These are phyloP conservation scores for Kitagawia praeruptora DNA, from an alignment of 129 eudicot species.

Conservation along the genomic window DNA sequence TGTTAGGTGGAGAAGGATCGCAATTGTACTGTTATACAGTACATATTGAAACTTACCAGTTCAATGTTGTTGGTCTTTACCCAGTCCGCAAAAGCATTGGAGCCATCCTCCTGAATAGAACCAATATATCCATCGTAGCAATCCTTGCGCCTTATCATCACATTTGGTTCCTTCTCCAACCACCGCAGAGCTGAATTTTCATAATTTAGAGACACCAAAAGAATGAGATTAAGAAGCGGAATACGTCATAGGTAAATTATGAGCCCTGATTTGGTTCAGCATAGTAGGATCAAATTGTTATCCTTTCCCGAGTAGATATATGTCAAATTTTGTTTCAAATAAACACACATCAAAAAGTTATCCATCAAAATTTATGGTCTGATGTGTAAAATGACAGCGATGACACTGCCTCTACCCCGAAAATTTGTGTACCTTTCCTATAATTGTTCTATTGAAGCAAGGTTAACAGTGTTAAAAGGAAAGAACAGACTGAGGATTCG, in stretches of 20 bases:
- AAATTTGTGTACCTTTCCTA: too few relatives aligned
- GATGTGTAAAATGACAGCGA: background rate
- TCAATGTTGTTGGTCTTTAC: slow-evolving; percentile 64
- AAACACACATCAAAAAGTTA: too few relatives aligned
- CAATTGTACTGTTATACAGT: background rate
- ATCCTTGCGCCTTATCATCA: slow-evolving; percentile 60
- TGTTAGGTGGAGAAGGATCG: background rate
- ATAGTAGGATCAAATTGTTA: background rate
- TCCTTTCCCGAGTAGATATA: too few relatives aligned
- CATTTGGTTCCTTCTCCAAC: slow-evolving; percentile 75
- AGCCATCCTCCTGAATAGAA: slow-evolving; percentile 67
- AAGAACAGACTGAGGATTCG: background rate
- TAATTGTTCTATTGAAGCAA: background rate
- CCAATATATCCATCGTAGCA: slow-evolving; percentile 89
- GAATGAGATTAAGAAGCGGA: background rate
- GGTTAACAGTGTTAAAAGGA: background rate
- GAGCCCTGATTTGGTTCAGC: background rate
- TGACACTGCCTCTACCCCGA: background rate
- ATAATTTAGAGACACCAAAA: background rate
- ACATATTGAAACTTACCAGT: slow-evolving; percentile 33
- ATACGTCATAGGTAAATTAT: background rate
- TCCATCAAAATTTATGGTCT: background rate
- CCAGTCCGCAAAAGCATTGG: slow-evolving; percentile 81
- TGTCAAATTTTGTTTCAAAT: too few relatives aligned
- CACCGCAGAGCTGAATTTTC: slow-evolving; percentile 52